phyloP scores from a whole-genome alignment of 2,329 filamentous ascomycete species.

The Macroventuria anomochaeta region DNA sequence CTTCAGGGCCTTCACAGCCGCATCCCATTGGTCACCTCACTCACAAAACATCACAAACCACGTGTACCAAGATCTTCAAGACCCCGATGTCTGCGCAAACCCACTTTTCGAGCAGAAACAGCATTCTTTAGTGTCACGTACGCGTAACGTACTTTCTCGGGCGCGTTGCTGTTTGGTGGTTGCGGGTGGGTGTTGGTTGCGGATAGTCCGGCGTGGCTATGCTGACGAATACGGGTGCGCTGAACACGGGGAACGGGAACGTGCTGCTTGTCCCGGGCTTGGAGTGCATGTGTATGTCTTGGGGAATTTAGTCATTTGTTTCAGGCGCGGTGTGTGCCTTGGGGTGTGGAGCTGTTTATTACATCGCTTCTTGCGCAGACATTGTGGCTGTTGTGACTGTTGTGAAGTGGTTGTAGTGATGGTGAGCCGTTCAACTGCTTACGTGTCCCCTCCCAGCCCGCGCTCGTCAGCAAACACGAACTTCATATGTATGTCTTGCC shows the following conservation, averaged over 20 bases:
- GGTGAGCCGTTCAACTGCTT: background rate
- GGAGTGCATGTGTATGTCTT: background rate
- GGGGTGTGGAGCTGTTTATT: background rate
- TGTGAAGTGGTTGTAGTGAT: background rate
- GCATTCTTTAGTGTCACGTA: constrained; percentile 12
- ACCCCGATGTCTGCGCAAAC: background rate
- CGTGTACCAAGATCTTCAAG: constrained; percentile 8
- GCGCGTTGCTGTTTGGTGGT: background rate
- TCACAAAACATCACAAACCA: background rate
- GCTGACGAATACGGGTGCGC: constrained; percentile 2
- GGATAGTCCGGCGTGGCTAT: constrained; percentile 12
- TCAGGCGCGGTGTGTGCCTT: background rate
- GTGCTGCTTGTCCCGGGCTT: background rate
- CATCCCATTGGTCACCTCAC: background rate
- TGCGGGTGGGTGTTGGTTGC: background rate
- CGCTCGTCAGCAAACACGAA: constrained; percentile 1
- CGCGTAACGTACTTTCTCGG: constrained; percentile 4
- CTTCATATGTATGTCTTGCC: background rate
- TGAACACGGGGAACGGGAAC: background rate
- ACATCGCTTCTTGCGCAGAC: background rate
- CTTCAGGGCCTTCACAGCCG: too few relatives aligned
- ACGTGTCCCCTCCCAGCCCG: constrained; percentile 2
- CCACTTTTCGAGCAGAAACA: background rate
- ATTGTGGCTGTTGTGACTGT: background rate
- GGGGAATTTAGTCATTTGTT: background rate